Conservation (phyloP, 208 protist genomes). For the Crithidia bombi region DNA sequence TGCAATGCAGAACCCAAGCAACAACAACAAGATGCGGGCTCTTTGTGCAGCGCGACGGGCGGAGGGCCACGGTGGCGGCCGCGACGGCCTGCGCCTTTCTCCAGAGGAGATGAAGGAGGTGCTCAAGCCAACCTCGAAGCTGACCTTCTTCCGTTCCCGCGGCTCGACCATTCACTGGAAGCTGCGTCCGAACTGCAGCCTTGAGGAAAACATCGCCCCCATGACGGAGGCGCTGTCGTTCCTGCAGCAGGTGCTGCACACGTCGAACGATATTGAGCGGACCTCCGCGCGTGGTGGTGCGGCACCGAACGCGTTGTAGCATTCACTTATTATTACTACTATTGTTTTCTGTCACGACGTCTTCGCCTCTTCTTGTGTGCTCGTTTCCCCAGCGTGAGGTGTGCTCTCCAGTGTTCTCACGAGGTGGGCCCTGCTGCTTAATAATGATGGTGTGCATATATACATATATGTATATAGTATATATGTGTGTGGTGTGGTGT, state of each 20-base stretch:
- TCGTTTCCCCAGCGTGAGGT: background rate
- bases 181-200: conserved; percentile 55
- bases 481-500: no score
- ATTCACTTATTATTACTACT: background rate
- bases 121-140: conserved; percentile 65
- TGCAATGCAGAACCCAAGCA: conserved; percentile 55
- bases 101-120: conserved; percentile 50
- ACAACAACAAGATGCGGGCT: conserved; percentile 64
- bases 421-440: no score
- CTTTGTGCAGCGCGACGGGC: conserved; percentile 14
- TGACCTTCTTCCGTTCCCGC: conserved; percentile 81
- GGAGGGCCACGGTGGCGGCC: conserved; percentile 19
- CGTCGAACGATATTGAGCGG: conserved; percentile 84
- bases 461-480: no score
- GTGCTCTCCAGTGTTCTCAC: background rate
- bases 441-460: no score
- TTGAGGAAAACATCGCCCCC: conserved; percentile 79
- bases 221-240: conserved; percentile 83
- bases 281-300: conserved; percentile 66
- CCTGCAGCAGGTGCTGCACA: conserved; percentile 78
- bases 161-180: conserved; percentile 86
- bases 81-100: conserved; percentile 27
- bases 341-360: background rate
- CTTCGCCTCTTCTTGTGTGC: background rate
- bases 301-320: conserved; percentile 69